Evolutionary conservation across 208 protist genomes (phyloP), one percentile per base, ranked within the genome.

Genomic region (Porcisia hertigi): DNA sequence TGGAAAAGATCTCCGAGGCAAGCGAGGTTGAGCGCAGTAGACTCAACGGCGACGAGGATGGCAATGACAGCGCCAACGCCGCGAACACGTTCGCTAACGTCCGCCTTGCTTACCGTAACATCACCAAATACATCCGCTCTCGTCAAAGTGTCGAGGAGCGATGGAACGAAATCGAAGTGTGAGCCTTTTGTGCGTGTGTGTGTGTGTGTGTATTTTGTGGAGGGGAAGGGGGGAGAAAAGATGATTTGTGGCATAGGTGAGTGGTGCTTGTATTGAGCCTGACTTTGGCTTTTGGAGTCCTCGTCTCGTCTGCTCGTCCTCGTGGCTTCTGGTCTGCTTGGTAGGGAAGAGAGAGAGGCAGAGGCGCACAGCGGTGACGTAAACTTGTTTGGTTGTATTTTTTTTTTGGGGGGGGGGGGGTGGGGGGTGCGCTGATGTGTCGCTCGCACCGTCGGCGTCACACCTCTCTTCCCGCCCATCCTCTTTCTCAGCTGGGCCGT

Each of bases 151-250:
- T 84, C 16, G 92, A 96, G 70, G 77, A 83, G 64, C 81, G 85
- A 16, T 96, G 89, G 89, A 76, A 74, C n/a, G 88, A 89, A 39
- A 90, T 96, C 84, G 88, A 94, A 16, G 82, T 92, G 39, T 93
- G 85, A 58, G 16, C 16, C 55, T 8, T 30, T 11, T 60, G 55
- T 6, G 45, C 20, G 59, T 45, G 71, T 67, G 25, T 75, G 41
- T 67, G 34, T 58, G 69, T 73, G 43, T 66, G 62, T 69, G 43
- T 69, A 20, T n/a, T 1, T 0, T 66, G 62, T 66, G 43, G 12
- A n/a, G 25, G 25, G 25, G 60, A 18, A 23, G 6, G 36, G 12
- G 16, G 23, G 9, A 59, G 23, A 39, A 36, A 43, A 8, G 60
- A 43, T 65, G 14, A 36, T 41, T 18, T 43, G 52, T 69, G 23